Percentiles rank a stretch among this genome's conserved stretches.
Conservation (phyloP, 108 stramenopile species). For the Skeletonema grethae region DNA sequence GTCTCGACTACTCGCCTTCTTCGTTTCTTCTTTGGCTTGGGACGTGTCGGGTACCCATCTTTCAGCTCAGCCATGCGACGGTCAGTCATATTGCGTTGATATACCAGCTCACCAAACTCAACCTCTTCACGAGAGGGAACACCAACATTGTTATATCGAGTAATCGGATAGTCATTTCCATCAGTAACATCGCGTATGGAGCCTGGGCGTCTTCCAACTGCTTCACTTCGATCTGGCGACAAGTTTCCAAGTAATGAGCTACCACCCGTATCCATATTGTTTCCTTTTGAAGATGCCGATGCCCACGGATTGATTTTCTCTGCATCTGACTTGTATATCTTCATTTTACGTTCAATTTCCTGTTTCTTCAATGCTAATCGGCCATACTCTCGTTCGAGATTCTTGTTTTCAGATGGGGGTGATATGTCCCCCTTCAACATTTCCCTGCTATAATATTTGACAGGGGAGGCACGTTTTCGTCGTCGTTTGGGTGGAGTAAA, state of each 20-base stretch:
- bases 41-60: background rate
- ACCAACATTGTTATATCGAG: slow-evolving; percentile 1
- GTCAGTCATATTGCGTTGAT: slow-evolving; percentile 4
- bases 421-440: background rate
- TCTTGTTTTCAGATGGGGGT: slow-evolving; percentile 6
- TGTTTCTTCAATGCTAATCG: slow-evolving; percentile 35
- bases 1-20: slow-evolving; percentile 38
- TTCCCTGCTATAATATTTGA: background rate
- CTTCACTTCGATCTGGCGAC: background rate
- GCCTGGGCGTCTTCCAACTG: background rate
- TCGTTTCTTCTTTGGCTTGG: slow-evolving; percentile 31
- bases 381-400: slow-evolving; percentile 22
- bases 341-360: slow-evolving; percentile 30
- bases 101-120: slow-evolving; percentile 27
- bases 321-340: slow-evolving; percentile 25
- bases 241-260: background rate
- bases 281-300: background rate
- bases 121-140: slow-evolving; percentile 21
- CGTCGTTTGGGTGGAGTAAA: slow-evolving; percentile 8
- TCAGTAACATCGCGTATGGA: background rate
- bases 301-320: slow-evolving; percentile 28
- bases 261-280: background rate
- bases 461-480: slow-evolving; percentile 7
- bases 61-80: slow-evolving; percentile 21
- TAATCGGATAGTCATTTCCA: background rate